phyloP scores from a whole-genome alignment of 225 moss, liverwort and hornwort genomes.

The Straminergon stramineum region DNA sequence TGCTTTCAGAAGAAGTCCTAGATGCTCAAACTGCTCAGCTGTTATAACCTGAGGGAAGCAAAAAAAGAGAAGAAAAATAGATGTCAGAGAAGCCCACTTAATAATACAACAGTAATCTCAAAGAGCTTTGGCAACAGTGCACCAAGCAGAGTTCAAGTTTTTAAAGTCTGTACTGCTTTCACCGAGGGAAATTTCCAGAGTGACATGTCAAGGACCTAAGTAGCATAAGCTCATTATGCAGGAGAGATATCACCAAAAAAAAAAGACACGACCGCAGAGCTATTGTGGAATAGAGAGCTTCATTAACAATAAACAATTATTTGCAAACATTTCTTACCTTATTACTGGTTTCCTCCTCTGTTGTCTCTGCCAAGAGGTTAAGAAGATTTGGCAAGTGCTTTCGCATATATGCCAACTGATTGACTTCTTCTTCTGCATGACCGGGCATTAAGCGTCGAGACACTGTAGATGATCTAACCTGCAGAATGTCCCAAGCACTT shows the following conservation, averaged over 20 bases:
- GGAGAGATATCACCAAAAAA: neutral
- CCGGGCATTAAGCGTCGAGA: constrained; percentile 71
- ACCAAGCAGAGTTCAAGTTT: neutral
- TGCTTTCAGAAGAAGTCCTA: constrained; percentile 78
- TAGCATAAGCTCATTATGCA: neutral
- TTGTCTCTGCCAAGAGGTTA: constrained; percentile 64
- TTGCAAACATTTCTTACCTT: constrained; percentile 35
- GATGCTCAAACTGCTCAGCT: constrained; percentile 79
- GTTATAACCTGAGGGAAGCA: constrained; percentile 59
- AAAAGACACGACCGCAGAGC: neutral
- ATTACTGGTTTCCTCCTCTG: constrained; percentile 56
- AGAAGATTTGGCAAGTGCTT: constrained; percentile 77
- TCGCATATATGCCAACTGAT: constrained; percentile 73
- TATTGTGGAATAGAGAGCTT: neutral
- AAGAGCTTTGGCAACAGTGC: neutral
- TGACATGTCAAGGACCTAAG: neutral
- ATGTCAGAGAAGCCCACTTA: neutral
- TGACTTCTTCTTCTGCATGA: constrained; percentile 90
- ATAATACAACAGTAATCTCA: neutral
- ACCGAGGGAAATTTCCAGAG: neutral
- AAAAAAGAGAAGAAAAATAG: neutral
- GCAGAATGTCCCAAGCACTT: constrained; percentile 11
- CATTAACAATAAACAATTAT: neutral
- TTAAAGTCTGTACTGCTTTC: neutral
- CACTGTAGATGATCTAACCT: constrained; percentile 59